Base-by-base conservation (phyloP, 768 basidiomycete species). In the Pleurotus giganteus region DNA sequence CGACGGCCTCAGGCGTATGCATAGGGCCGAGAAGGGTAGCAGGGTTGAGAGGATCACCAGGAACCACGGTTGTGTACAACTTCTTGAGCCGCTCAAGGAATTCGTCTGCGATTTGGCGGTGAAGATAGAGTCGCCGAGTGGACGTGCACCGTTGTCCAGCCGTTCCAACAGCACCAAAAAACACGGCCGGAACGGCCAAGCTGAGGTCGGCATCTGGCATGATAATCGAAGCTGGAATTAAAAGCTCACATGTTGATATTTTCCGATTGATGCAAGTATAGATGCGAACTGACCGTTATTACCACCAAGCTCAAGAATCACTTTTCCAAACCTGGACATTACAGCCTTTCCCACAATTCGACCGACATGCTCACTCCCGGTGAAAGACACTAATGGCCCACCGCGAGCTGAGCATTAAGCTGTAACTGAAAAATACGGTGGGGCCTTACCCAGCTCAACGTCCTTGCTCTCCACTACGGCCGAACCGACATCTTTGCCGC, bases 131-230 rank as follows among this genome's bases (percentile, higher is more conserved):
- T 55, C 96, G 80, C 56, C 96, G 83, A 1, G 95, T 98, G 29
- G 94, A 88, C 1, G 96, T 98, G 74, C 96, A 98, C 42, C 88
- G 82, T 61, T 80, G 78, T n/a, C 81, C 81, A 62, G 80, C 79
- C 29, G 81, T 82, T 54, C 96, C 96, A 42, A 97, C 86, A 26
- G 96, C 92, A 32, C 95, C 91, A 72, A 98, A 98, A 69, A 94
- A 91, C 26, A 95, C 89, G 3, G 93, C 83, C 12, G 91, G 91
- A 13, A 97, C 83, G 32, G 96, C 95, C 60, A 97, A 84, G 28
- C 81, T 79, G 21, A 97, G 81, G 71, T 97, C 94, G 17, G 96
- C 95, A 72, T 97, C 96, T 47, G 91, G 83, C 83, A 97, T 89
- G 60, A 98, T 80, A 61, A 97, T 86, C 36, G 92, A 86, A 59